Evolutionary conservation across 257 asterid species (phyloP).

Genomic region (Scutellaria galericulata): DNA sequence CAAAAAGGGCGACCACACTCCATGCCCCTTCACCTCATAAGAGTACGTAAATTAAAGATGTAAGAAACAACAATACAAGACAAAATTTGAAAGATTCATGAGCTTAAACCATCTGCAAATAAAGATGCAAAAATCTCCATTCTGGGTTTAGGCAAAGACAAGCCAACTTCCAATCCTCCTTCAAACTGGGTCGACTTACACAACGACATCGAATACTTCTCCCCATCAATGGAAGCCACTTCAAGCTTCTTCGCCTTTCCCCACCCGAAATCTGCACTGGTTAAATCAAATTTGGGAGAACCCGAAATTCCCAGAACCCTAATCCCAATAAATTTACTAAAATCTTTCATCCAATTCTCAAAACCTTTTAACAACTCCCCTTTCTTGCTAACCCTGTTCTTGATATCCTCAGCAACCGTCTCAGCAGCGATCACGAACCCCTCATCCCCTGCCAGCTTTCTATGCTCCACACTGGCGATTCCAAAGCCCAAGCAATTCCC

Average conservation of each 20-base stretch:
- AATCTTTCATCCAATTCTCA: conserved; percentile 35
- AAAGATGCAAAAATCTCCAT: conserved; percentile 45
- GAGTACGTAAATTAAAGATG: too few species aligned
- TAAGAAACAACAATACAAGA: too few species aligned
- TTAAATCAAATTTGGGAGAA: conserved; percentile 53
- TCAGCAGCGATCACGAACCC: conserved; percentile 49
- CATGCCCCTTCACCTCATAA: too few species aligned
- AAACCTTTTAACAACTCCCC: conserved; percentile 36
- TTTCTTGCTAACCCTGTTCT: conserved; percentile 32
- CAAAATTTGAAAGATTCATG: background rate
- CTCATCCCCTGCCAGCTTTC: conserved; percentile 34
- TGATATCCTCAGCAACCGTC: conserved; percentile 39
- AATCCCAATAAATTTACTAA: background rate
- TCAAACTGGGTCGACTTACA: conserved; percentile 34
- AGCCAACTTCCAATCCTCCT: conserved; percentile 50
- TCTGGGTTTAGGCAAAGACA: conserved; percentile 37
- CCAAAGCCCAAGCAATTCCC: conserved; percentile 54
- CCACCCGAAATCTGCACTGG: conserved; percentile 56
- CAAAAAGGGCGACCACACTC: too few species aligned
- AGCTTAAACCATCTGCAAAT: conserved; percentile 35
- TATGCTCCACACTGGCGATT: conserved; percentile 20
- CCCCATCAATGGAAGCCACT: conserved; percentile 42
- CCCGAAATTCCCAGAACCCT: conserved; percentile 44
- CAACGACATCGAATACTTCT: conserved; percentile 44
- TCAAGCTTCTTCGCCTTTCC: conserved; percentile 50